phyloP scores from a whole-genome alignment of 2,329 filamentous ascomycete genomes.

The Bipolaris gigantea region DNA sequence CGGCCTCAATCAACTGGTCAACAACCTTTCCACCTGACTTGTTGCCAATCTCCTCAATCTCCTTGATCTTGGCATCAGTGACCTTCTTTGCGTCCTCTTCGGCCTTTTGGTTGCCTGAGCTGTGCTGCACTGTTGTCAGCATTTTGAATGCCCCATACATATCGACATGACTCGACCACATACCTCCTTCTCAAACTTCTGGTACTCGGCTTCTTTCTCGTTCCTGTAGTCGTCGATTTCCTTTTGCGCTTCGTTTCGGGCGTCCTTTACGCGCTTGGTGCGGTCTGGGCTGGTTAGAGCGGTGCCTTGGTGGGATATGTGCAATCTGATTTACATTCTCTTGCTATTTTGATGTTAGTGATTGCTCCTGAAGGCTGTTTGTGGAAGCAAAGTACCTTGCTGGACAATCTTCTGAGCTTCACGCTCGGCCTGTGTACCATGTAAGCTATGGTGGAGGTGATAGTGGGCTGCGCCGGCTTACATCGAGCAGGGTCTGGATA shows the following conservation, averaged over 20 bases:
- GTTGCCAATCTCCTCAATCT: slow-evolving; percentile 78
- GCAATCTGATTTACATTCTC: slow-evolving; percentile 70
- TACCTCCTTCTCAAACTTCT: slow-evolving; percentile 85
- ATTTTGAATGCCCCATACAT: background rate
- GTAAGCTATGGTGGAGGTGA: slow-evolving; percentile 42
- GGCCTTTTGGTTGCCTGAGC: slow-evolving; percentile 79
- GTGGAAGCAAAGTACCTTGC: slow-evolving; percentile 65
- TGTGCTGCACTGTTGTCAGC: slow-evolving; percentile 66
- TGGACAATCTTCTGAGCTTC: slow-evolving; percentile 99
- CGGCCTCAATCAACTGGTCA: slow-evolving; percentile 79
- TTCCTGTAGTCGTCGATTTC: slow-evolving; percentile 93
- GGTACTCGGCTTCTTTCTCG: slow-evolving; percentile 91
- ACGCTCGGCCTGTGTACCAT: slow-evolving; percentile 75
- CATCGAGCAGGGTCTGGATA: slow-evolving; percentile 98
- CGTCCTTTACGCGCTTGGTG: slow-evolving; percentile 96
- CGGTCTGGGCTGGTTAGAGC: slow-evolving; percentile 63
- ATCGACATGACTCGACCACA: slow-evolving; percentile 10
- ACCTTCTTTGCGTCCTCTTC: slow-evolving; percentile 76
- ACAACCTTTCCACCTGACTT: slow-evolving; percentile 80
- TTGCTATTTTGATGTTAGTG: slow-evolving; percentile 57
- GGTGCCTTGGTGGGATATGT: slow-evolving; percentile 10
- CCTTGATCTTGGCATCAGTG: slow-evolving; percentile 76
- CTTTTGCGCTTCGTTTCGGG: slow-evolving; percentile 93
- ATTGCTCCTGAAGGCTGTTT: background rate
- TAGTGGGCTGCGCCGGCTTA: slow-evolving; percentile 56